A percentile compares a stretch with the other conserved stretches of the same genome.
phyloP scores from a whole-genome alignment of 192 early-diverging fungal genomes.

The Ambispora gerdemannii region DNA sequence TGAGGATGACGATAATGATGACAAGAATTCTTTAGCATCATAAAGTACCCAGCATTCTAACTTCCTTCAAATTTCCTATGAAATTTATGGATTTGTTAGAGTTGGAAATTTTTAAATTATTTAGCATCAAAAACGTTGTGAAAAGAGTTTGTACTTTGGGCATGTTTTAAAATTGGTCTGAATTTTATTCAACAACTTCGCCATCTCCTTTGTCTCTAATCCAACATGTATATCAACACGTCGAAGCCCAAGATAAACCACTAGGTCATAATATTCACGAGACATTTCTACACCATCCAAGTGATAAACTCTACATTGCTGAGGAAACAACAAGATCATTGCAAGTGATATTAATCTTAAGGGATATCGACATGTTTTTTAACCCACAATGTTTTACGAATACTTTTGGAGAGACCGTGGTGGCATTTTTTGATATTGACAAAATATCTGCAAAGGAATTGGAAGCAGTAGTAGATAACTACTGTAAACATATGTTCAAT shows the following conservation, averaged over 20 bases:
- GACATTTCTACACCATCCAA: not conserved
- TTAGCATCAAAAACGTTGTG: not conserved
- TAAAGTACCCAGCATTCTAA: slow-evolving; percentile 10
- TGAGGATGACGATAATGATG: not conserved
- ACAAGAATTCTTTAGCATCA: not conserved
- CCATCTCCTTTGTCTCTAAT: not conserved
- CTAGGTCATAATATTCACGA: not conserved
- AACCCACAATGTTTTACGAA: not conserved
- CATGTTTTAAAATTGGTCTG: not conserved
- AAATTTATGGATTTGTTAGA: no score
- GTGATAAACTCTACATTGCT: not conserved
- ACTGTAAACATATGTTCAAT: not conserved
- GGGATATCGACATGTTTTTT: no score
- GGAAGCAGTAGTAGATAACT: not conserved
- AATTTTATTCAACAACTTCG: not conserved
- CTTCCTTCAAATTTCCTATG: not conserved
- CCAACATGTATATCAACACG: no score
- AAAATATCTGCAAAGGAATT: not conserved
- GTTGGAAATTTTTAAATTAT: not conserved
- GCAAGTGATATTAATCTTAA: no score
- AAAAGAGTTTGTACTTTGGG: not conserved
- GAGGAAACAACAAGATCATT: not conserved
- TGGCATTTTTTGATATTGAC: not conserved
- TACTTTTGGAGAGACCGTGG: not conserved
- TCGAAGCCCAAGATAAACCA: no score